Conservation (phyloP, 306 rosid species). For the Vigna angularis region DNA sequence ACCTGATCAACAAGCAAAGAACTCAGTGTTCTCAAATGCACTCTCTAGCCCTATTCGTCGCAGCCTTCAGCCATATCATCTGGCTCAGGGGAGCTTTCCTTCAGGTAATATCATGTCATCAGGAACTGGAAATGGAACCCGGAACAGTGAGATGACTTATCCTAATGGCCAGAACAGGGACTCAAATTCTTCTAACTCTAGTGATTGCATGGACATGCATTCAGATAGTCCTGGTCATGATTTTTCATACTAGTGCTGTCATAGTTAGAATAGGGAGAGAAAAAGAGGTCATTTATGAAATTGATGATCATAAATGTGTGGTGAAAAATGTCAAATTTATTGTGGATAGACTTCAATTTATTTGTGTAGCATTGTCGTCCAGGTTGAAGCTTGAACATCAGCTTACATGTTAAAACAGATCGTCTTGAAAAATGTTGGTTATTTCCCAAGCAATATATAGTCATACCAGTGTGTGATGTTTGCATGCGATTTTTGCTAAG, state of each 20-base stretch:
- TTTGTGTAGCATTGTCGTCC: conserved; percentile 40
- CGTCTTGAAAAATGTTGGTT: conserved; percentile 35
- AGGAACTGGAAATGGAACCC: conserved; percentile 61
- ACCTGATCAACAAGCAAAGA: conserved; percentile 65
- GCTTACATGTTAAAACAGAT: conserved; percentile 33
- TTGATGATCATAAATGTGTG: conserved; percentile 45
- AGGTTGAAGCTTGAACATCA: conserved; percentile 44
- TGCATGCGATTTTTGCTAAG: not conserved
- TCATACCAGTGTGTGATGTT: conserved; percentile 35
- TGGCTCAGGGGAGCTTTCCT: conserved; percentile 63
- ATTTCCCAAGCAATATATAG: not conserved
- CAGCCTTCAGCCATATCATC: conserved; percentile 70
- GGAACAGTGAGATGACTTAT: conserved; percentile 51
- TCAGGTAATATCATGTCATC: conserved; percentile 50
- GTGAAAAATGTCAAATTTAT: conserved; percentile 37
- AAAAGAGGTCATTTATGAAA: conserved; percentile 35
- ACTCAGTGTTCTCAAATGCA: conserved; percentile 75
- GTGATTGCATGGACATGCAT: conserved; percentile 78
- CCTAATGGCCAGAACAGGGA: conserved; percentile 58
- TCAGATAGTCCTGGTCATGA: conserved; percentile 69
- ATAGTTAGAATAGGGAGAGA: conserved; percentile 41
- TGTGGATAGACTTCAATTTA: conserved; percentile 42
- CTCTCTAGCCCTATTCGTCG: conserved; percentile 77
- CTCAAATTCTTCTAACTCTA: conserved; percentile 58
- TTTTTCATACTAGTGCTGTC: conserved; percentile 57